Base-by-base conservation (phyloP, 352 stramenopile species). In the Blastocystis sp. region DNA sequence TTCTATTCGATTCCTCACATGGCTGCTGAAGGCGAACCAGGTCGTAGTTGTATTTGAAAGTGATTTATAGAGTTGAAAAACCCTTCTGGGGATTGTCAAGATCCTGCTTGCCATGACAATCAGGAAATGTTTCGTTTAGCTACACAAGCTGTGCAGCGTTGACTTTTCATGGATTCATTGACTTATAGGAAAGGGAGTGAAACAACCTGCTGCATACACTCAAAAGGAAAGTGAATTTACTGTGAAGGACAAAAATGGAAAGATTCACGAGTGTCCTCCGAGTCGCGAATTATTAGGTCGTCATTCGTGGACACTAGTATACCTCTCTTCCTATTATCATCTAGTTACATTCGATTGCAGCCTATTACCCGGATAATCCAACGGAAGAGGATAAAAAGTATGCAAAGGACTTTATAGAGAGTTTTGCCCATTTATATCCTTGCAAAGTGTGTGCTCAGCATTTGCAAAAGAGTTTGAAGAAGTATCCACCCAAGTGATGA, bases 321-420 rank as follows among this genome's bases (percentile, higher is more conserved):
- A 4, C 5, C 89, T 24, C 35, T 17, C 88, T 42, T 3, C 53
- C 35, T 7, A 48, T 35, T 33, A 40, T 91, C 3, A 70, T n/a
- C 5, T 82, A 96, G 94, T 90, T 95, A 69, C 94, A 96, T 87
- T 95, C 94, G 17, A 96, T 95, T 90, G 93, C 93, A n/a, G 92
- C 94, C 66, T 96, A 96, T 89, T 96, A 95, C 89, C 93, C 94
- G 1, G 93, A 96, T 24, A 95, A 95, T n/a, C 94, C 94, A 30
- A 93, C 92, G 0, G 78, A 90, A 1, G 93, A 95, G 60, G 94
- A 95, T 79, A 93, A 96, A 75, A 75, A 92, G 58, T 95, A 95
- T 90, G 91, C 93, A 44, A 93, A 91, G 56, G 92, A 92, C 22
- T 96, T 96, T 75, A 89, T 96, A 17, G 92, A 95, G 77, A 91